Base-by-base conservation (phyloP, 345 rosid genomes). In the Mallotus nudiflorus region DNA sequence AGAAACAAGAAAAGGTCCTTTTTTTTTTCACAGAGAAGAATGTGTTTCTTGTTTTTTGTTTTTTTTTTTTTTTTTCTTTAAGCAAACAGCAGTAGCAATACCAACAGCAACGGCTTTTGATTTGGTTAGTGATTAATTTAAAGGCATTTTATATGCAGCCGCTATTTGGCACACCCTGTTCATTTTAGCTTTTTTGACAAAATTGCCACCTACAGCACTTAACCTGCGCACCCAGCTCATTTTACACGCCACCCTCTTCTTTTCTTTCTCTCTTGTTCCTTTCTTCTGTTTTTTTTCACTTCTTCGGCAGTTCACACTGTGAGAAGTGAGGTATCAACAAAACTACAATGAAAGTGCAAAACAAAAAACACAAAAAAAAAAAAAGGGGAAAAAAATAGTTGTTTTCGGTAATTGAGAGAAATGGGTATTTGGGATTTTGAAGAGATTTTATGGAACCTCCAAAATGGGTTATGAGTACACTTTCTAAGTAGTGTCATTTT, bases 221-320 rank as follows among this genome's bases (percentile, higher is more conserved):
- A 73, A 50, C 68, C 49, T 70, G 19, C 81, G 85, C 90, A 82
- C 35, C 9, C 1, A 2, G 83, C 75, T 82, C 87, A 84, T 61
- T 68, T 75, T 85, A 85, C 76, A 9, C 31, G 7, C 10, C 13
- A n/a, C 0, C 20, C 3, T 31, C 18, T 25, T 53, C 12, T 19
- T 15, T 18, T 22, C n/a, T 29, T 12, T 28, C 7, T 19, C 13
- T 6, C 35, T 48, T 49, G n/a, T n/a, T 25, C 2, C 24, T n/a
- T 4, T 11, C 18, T 25, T 53, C 12, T 19, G 15, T 18, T 22
- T 28, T 29, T 12, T 28, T 7, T 19, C 13, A 5, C 35, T 48
- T 49, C 37, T 25, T n/a, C 42, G 3, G n/a, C 24, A 56, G 37
- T 46, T 52, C 65, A 57, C 55, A 40, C 69, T n/a, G n/a, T n/a